A percentile compares a stretch with the other conserved stretches of the same genome.
These are phyloP conservation scores for Aspergillus sp. DNA, from an alignment of 2,329 filamentous ascomycete species.

Conservation along the genomic window DNA sequence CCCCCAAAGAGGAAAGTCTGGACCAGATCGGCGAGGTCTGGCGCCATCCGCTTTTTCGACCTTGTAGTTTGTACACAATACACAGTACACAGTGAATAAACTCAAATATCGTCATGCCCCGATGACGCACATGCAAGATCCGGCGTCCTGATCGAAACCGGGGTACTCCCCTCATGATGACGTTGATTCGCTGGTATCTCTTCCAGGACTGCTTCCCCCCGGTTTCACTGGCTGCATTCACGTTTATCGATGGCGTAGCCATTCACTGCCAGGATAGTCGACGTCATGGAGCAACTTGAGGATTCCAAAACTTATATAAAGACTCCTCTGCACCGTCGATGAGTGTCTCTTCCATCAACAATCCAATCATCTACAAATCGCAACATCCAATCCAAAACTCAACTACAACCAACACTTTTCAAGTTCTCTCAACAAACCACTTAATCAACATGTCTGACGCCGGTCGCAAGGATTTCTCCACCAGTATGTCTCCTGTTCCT, in stretches of 20 bases:
- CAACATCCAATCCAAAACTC: neutral
- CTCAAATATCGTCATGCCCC: neutral
- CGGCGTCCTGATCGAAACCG: neutral
- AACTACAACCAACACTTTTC: neutral
- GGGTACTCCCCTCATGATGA: conserved; percentile 11
- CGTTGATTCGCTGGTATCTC: neutral
- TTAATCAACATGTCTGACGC: conserved; percentile 59
- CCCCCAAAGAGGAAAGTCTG: neutral
- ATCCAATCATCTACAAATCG: neutral
- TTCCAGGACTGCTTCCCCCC: neutral
- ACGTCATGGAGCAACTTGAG: conserved; percentile 22
- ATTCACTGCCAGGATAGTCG: neutral
- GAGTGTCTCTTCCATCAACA: conserved; percentile 8
- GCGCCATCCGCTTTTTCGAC: neutral
- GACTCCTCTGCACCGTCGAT: neutral
- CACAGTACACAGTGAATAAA: too few species aligned
- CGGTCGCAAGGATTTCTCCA: conserved; percentile 62
- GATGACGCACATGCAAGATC: conserved; percentile 4
- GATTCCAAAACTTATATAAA: conserved; percentile 27
- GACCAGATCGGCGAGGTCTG: neutral
- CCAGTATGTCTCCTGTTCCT: conserved; percentile 40
- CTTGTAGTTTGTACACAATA: too few species aligned
- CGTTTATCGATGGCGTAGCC: neutral
- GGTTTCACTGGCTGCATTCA: neutral
- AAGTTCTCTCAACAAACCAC: neutral